Percentiles rank a stretch among this genome's conserved stretches.
Evolutionary conservation across 148 eudicot genomes (phyloP).

Genomic region (Hydrangea macrophylla): DNA sequence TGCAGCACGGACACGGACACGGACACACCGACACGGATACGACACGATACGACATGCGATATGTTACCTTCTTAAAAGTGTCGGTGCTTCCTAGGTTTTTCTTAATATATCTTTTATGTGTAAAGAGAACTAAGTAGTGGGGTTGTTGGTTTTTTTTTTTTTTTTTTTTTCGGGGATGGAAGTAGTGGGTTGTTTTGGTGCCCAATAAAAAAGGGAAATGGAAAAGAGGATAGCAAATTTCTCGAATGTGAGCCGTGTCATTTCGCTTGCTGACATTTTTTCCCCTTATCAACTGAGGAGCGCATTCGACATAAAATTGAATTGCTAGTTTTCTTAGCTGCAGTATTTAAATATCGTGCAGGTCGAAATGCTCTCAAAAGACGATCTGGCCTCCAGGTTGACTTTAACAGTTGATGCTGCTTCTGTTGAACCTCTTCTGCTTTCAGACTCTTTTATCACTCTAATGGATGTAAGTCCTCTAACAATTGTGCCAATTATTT

Average conservation of each 20-base stretch:
- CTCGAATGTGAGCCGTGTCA: not conserved
- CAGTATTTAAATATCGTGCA: constrained; percentile 28
- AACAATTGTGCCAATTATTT: not conserved
- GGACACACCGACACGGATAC: too few relatives aligned
- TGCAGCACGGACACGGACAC: too few relatives aligned
- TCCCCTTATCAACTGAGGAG: not conserved
- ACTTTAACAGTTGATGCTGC: constrained; percentile 70
- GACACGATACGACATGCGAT: too few relatives aligned
- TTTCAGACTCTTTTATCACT: constrained; percentile 70
- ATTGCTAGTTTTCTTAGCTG: not conserved
- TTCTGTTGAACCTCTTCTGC: constrained; percentile 69
- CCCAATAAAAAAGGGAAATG: not conserved
- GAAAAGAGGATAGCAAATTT: not conserved
- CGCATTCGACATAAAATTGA: not conserved
- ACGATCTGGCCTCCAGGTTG: constrained; percentile 86
- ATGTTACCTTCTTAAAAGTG: too few relatives aligned
- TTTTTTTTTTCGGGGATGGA: not conserved
- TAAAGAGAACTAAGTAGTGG: too few relatives aligned
- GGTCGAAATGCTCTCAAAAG: constrained; percentile 83
- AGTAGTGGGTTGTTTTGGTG: not conserved
- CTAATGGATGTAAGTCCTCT: constrained; percentile 76
- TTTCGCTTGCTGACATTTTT: not conserved
- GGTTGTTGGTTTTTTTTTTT: not conserved
- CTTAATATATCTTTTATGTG: too few relatives aligned
- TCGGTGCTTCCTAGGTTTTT: too few relatives aligned